Base-by-base conservation (phyloP, 257 asterid genomes). In the Jaltomata sinuosa region DNA sequence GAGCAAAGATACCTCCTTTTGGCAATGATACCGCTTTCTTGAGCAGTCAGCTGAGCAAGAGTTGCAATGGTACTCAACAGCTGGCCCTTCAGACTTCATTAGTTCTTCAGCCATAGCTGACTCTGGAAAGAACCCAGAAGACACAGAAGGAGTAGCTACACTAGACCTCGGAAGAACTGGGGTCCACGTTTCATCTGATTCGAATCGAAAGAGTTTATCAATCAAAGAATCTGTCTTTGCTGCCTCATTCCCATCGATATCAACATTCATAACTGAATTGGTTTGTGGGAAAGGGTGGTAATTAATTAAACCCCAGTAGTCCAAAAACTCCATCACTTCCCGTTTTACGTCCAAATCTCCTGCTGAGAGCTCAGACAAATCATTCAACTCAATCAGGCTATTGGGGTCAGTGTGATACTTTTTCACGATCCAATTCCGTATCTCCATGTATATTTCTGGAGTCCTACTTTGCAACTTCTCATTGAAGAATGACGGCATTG, bases 11-110 rank as follows among this genome's bases (percentile, higher is more conserved):
- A 97, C 98, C 99, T 97, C 98, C 89, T 92, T 95, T 93, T 95
- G 99, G 87, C 99, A 97, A 89, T 97, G 99, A 87, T 97, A 97
- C 84, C 99, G 97, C 91, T 93, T 97, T 84, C 98, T 88, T 67
- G 99, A 97, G 85, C 99, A 97, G 91, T 97, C 99, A 81, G 95
- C 97, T 18, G 99, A 92, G 87, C 99, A 97, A 59, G 98, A 97
- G 88, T 97, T 94, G 86, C 99, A 97, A 82, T 96, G 99, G 86
- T 96, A 96, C 90, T 92, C 98, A 6, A 94, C 98, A 81, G 92
- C 81, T 77, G 95, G 97, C 32, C 90, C 99, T 89, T 97, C 99
- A n/a, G 98, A 91, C 87, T 95, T 97, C 87, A 87, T 88, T 85
- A 95, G 87, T 82, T 97, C 99, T 87, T 96, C 99, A 50, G 91